Conservation (phyloP, 106 monocot genomes). For the Platanthera zijinensis region DNA sequence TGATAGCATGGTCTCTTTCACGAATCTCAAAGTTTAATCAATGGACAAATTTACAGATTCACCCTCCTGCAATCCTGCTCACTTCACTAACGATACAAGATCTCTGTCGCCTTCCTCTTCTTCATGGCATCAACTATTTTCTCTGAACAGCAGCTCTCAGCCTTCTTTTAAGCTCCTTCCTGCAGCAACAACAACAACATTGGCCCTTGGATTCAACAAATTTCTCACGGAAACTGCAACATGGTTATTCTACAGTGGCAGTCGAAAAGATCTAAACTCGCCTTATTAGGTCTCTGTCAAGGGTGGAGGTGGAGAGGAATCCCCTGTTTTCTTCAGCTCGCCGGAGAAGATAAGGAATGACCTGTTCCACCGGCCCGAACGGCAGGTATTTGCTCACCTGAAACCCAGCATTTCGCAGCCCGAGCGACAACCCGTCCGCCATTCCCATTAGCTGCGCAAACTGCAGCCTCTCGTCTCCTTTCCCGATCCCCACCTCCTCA, state of each 20-base stretch:
- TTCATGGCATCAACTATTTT: background rate
- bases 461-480: constrained; percentile 49
- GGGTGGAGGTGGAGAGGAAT: constrained; percentile 55
- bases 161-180: constrained; percentile 32
- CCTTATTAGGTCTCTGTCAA: constrained; percentile 49
- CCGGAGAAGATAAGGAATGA: constrained; percentile 83
- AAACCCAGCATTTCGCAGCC: constrained; percentile 72
- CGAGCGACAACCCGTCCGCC: constrained; percentile 77
- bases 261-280: background rate
- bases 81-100: no score
- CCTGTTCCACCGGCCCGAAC: constrained; percentile 78
- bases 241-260: background rate
- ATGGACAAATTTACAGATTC: no score
- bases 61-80: no score
- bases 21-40: no score
- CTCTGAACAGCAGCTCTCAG: constrained; percentile 12
- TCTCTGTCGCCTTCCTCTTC: no score
- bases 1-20: no score
- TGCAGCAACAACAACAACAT: background rate
- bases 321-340: constrained; percentile 95
- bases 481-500: constrained; percentile 51
- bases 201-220: background rate
- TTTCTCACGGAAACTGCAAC: background rate
- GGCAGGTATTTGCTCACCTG: constrained; percentile 93
- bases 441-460: constrained; percentile 97